A percentile compares a stretch with the other conserved stretches of the same genome.
Conservation (phyloP, 2,329 filamentous ascomycete species). For the Nemania serpens region DNA sequence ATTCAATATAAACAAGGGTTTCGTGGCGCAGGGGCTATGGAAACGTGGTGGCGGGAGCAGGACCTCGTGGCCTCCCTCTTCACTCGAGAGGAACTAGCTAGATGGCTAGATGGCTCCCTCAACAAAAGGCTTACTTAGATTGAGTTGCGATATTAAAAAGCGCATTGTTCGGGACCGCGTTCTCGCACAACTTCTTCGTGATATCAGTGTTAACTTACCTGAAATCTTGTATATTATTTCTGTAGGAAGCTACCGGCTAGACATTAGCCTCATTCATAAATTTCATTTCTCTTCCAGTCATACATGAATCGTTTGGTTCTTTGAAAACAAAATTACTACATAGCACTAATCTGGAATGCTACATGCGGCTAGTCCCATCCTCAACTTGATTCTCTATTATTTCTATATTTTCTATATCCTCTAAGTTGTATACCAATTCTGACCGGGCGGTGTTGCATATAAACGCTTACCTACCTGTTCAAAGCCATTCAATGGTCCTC, state of each 20-base stretch:
- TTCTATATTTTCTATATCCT: background rate
- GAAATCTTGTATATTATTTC: background rate
- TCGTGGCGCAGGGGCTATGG: conserved; percentile 35
- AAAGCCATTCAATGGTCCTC: conserved; percentile 35
- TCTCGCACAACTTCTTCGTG: background rate
- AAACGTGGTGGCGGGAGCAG: conserved; percentile 15
- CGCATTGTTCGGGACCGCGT: background rate
- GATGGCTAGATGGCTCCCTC: conserved; percentile 35
- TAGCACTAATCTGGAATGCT: too few relatives aligned
- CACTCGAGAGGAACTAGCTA: conserved; percentile 33
- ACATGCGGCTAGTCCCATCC: too few relatives aligned
- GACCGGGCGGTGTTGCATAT: background rate
- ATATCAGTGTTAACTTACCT: background rate
- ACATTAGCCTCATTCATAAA: conserved; percentile 1
- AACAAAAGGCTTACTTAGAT: conserved; percentile 36
- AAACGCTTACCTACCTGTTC: background rate
- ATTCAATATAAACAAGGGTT: background rate
- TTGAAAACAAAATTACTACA: too few relatives aligned
- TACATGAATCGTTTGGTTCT: background rate
- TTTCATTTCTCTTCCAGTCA: conserved; percentile 2
- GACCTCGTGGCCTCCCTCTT: conserved; percentile 11
- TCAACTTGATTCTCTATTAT: too few relatives aligned
- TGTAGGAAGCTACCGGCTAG: background rate
- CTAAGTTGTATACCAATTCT: background rate
- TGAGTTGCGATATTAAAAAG: conserved; percentile 34